Percentiles rank a stretch among this genome's conserved stretches.
Evolutionary conservation across 1,139 yeast species (phyloP).

Genomic region (Saccharomyces hybrid): DNA sequence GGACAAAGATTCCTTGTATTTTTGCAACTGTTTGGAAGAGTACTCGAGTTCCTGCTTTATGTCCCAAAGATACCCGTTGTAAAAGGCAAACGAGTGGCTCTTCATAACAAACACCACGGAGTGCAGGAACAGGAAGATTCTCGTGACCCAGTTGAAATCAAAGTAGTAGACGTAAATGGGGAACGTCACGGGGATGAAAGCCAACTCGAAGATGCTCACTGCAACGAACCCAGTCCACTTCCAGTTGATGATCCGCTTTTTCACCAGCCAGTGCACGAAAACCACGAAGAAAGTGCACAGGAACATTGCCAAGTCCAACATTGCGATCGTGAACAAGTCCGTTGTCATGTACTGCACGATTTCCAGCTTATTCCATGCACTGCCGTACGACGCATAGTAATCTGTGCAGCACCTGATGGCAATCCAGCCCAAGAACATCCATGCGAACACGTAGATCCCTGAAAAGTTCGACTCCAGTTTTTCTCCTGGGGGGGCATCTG

Average conservation of each 20-base stretch:
- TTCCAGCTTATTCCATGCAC: constrained; percentile 4
- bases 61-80: constrained; percentile 79
- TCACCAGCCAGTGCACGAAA: constrained; percentile 46
- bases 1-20: constrained; percentile 15
- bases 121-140: constrained; percentile 72
- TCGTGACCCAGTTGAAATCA: constrained; percentile 79
- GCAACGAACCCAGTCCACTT: constrained; percentile 48
- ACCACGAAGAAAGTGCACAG: constrained; percentile 49
- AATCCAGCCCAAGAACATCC: constrained; percentile 12
- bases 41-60: constrained; percentile 48
- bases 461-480: constrained; percentile 8
- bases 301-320: constrained; percentile 66
- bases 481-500: constrained; percentile 1
- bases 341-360: constrained; percentile 41
- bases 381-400: constrained; percentile 7
- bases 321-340: constrained; percentile 52
- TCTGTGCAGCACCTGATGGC: constrained; percentile 8
- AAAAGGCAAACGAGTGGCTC: constrained; percentile 82
- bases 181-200: constrained; percentile 40
- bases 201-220: constrained; percentile 48
- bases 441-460: constrained; percentile 10
- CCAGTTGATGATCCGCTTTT: constrained; percentile 46
- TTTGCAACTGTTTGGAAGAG: constrained; percentile 34
- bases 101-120: constrained; percentile 82
- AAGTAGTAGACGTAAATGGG: constrained; percentile 41